Evolutionary conservation across 305 asterid species (phyloP).

Genomic region (Nicotiana rustica): DNA sequence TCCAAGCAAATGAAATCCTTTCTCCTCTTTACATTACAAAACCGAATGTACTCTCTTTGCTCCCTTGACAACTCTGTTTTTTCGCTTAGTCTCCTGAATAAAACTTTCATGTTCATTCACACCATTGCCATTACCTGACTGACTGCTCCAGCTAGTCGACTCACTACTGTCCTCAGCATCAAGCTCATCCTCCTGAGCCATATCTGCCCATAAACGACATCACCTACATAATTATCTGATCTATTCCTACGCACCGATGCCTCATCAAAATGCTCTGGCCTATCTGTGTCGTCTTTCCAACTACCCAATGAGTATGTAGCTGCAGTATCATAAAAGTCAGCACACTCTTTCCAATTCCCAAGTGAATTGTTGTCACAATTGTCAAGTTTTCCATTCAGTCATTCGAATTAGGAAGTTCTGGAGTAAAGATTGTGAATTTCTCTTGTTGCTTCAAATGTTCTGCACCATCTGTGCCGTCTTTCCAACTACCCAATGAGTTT

Average conservation of each 20-base stretch:
- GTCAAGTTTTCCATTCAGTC: constrained; percentile 44
- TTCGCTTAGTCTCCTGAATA: constrained; percentile 50
- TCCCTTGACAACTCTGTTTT: constrained; percentile 65
- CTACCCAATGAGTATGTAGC: constrained; percentile 72
- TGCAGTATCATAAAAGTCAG: constrained; percentile 44
- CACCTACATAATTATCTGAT: background rate
- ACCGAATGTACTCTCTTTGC: constrained; percentile 72
- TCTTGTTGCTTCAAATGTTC: constrained; percentile 42
- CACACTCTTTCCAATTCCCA: constrained; percentile 54
- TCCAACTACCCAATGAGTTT: constrained; percentile 56
- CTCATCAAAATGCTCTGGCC: constrained; percentile 20
- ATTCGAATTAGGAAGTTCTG: constrained; percentile 37
- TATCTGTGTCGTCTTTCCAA: constrained; percentile 67
- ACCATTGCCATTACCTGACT: constrained; percentile 42
- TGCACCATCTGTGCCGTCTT: constrained; percentile 45
- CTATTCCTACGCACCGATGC: background rate
- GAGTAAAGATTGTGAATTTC: constrained; percentile 42
- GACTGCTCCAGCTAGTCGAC: constrained; percentile 37
- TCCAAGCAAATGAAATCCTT: constrained; percentile 75
- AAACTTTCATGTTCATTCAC: constrained; percentile 42
- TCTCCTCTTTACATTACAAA: constrained; percentile 61
- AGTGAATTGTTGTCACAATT: constrained; percentile 47
- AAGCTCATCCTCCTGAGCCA: constrained; percentile 88
- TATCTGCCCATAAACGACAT: constrained; percentile 74
- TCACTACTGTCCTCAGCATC: constrained; percentile 66